Base-by-base conservation (phyloP, 495 filamentous ascomycete genomes). In the Bombardia bombarda region DNA sequence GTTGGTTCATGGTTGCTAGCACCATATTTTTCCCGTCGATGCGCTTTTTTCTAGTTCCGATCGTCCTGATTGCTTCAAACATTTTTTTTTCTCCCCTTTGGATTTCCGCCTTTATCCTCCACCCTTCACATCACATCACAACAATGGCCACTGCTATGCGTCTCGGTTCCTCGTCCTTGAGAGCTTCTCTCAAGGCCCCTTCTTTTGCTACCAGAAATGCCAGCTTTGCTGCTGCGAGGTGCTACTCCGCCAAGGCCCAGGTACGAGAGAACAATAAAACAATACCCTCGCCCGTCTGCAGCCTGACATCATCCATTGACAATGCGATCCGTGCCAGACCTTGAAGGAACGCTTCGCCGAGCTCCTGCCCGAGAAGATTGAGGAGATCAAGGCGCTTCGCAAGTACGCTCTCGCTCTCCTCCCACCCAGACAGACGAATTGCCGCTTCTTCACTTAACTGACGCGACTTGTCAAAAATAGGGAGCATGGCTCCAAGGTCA, bases 271-370 rank as follows among this genome's bases (percentile, higher is more conserved):
- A 18, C 34, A 6, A 13, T 4, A 23, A 20, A 17, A 9, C 9
- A 22, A 17, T 6, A 22, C 1, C 37, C 43, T n/a, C 24, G 25
- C 42, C 20, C 50, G 34, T 41, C 49, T 41, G 47, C 45, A 38
- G 17, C 21, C 45, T 52, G 42, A 45, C 55, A 53, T 48, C 36
- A 56, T 50, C 47, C 35, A 52, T 58, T 63, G 49, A 63, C 57
- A 56, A 41, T 46, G 52, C 41, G 39, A 25, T 28, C 31, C 47
- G 33, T 36, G 46, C 19, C 45, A 98, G 93, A 88, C 90, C 49
- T 73, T 99, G 61, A 99, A 99, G 75, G 92, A 99, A 58, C 89
- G 87, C 63, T 99, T 99, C 65, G 90, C 90, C 60, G 92, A 90
- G 64, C 82, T 87, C 60, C 78, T 98, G 40, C 92, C 92, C 47